Evolutionary conservation across 129 eudicot genomes (phyloP).

Genomic region (Flaveria sonorensis): DNA sequence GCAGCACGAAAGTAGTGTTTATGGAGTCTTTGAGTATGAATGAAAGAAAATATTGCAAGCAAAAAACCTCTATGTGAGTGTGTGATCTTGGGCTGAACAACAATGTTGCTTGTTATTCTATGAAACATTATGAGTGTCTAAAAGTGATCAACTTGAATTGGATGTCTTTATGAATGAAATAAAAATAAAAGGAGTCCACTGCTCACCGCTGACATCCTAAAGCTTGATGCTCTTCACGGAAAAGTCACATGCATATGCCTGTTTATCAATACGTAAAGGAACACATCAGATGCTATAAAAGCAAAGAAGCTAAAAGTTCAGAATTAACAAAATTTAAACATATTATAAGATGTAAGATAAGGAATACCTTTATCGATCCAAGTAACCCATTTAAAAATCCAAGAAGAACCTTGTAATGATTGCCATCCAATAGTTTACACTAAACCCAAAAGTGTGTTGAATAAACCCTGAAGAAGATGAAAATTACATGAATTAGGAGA

Average conservation of each 20-base stretch:
- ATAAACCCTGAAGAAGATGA: conserved; percentile 63
- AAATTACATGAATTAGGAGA: background rate
- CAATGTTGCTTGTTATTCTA: too few relatives aligned
- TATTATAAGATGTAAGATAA: conserved; percentile 8
- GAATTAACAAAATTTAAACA: too few relatives aligned
- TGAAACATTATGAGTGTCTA: background rate
- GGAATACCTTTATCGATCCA: conserved; percentile 75
- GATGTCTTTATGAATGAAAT: background rate
- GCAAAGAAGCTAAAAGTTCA: background rate
- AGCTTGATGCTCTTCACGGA: conserved; percentile 66
- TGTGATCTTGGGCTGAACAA: too few relatives aligned
- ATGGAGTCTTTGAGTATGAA: too few relatives aligned
- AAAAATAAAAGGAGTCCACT: conserved; percentile 1
- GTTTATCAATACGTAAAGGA: too few relatives aligned
- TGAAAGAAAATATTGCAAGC: too few relatives aligned
- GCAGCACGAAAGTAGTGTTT: too few relatives aligned
- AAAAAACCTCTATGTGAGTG: too few relatives aligned
- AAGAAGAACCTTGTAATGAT: conserved; percentile 76
- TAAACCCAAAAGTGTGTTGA: conserved; percentile 90
- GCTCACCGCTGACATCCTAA: conserved; percentile 69
- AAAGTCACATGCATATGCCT: conserved; percentile 88
- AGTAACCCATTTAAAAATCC: conserved; percentile 78
- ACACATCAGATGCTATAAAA: too few relatives aligned
- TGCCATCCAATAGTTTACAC: conserved; percentile 86
- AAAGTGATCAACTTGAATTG: conserved; percentile 5